Base-by-base conservation (phyloP, 140 eudicot species). In the Anethum foeniculum region DNA sequence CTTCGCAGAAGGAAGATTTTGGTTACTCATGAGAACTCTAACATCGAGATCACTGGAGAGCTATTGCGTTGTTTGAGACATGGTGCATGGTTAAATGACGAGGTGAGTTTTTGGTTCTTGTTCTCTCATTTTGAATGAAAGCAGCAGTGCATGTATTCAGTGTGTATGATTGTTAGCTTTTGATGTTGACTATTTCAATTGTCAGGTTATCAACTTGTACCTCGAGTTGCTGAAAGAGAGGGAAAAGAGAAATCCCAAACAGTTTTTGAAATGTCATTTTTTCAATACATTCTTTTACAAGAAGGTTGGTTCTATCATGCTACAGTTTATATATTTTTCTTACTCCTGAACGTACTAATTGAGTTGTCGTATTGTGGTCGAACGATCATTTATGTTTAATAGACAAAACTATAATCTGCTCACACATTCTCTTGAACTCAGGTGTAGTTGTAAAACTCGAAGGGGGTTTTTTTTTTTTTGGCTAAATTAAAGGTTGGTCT, bases 261-360 rank as follows among this genome's bases (percentile, higher is more conserved):
- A 87, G 83, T 95, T 83, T 75, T 81, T 95, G 82, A 92, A 90
- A 79, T 95, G 97, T 71, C 99, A 95, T 87, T 95, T 92, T 89
- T 90, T 92, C 65, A 95, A 88, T 89, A 92, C 99, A 18, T 95
- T 95, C 83, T 95, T 95, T 77, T 92, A 95, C 87, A 92, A 92
- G 86, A 95, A 95, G 99, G 99, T 95, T 77, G 21, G 89, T 80
- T 82, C 21, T 34, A 76, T 64, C 43, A 43, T 48, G 74, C 74
- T 68, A 10, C 13, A 7, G 5, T 47, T 1, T 47, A 13, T 2
- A 10, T 64, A 41, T 64, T 27, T 62, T 12, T 5, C 12, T 9
- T 25, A 27, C 38, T 3, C 41, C 41, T 28, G n/a, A 14, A 32
- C 1, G 38, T 25, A 1, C 16, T 8, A 62, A n/a, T 64, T 64